These are phyloP conservation scores for Erodium moschatum DNA, from an alignment of 441 rosid species.

Conservation along the genomic window DNA sequence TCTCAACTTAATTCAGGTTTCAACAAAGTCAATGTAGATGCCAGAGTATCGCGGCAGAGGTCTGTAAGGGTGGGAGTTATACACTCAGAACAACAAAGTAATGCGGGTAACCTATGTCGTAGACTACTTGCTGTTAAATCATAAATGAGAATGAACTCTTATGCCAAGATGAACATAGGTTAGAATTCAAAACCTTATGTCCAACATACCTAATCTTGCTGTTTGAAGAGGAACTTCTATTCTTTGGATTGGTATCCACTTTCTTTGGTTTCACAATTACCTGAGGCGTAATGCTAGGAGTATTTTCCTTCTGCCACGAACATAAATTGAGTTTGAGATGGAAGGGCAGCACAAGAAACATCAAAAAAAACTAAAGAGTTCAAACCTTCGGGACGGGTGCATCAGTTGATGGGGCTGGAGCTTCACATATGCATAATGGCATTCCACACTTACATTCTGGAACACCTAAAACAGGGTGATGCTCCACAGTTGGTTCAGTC, in stretches of 20 bases:
- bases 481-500: slow-evolving; percentile 28
- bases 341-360: neutral
- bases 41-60: too few relatives aligned
- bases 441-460: slow-evolving; percentile 83
- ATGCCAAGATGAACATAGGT: neutral
- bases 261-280: slow-evolving; percentile 43
- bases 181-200: slow-evolving; percentile 1
- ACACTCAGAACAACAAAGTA: too few relatives aligned
- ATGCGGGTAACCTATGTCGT: too few relatives aligned
- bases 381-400: slow-evolving; percentile 32
- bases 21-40: too few relatives aligned
- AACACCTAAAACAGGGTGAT: slow-evolving; percentile 25
- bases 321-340: slow-evolving; percentile 13
- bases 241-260: slow-evolving; percentile 36
- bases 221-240: slow-evolving; percentile 60
- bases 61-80: too few relatives aligned
- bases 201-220: slow-evolving; percentile 42
- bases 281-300: slow-evolving; percentile 13
- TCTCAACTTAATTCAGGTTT: too few relatives aligned
- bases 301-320: slow-evolving; percentile 32
- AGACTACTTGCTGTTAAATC: neutral
- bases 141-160: neutral
- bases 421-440: slow-evolving; percentile 87
- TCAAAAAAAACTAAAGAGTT: slow-evolving; percentile 5
- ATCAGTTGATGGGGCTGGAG: slow-evolving; percentile 39